These are phyloP conservation scores for Pseudocercospora fuligena DNA, from an alignment of 2,329 filamentous ascomycete genomes.

Conservation along the genomic window DNA sequence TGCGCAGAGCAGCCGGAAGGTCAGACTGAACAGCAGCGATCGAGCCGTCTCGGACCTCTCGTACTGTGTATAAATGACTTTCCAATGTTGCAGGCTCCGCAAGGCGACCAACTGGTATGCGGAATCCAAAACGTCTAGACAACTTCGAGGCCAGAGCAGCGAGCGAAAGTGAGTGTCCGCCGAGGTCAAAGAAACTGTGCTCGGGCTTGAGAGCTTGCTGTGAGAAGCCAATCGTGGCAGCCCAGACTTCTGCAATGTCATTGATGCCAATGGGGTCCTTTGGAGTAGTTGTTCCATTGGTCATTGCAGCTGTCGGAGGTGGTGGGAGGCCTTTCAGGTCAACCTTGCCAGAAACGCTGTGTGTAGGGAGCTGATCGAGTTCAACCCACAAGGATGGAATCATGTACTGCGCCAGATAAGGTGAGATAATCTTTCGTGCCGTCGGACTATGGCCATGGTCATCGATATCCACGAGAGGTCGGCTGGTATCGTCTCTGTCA, in stretches of 20 bases:
- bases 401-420: conserved; percentile 80
- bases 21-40: conserved; percentile 77
- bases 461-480: conserved; percentile 68
- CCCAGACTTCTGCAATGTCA: conserved; percentile 74
- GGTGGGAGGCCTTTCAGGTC: conserved; percentile 73
- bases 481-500: conserved; percentile 64
- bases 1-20: conserved; percentile 69
- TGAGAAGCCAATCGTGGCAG: conserved; percentile 69
- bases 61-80: conserved; percentile 74
- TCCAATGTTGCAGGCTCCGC: conserved; percentile 73
- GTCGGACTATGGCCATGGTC: conserved; percentile 72
- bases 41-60: conserved; percentile 71
- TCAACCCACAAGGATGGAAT: conserved; percentile 79
- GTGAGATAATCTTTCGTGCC: conserved; percentile 67
- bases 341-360: conserved; percentile 78
- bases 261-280: conserved; percentile 67
- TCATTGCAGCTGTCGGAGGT: conserved; percentile 58
- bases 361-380: conserved; percentile 71
- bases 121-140: conserved; percentile 72
- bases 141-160: conserved; percentile 75
- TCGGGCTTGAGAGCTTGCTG: conserved; percentile 66
- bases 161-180: conserved; percentile 77
- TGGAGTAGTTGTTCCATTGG: conserved; percentile 20
- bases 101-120: conserved; percentile 71
- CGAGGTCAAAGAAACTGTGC: conserved; percentile 80